Base-by-base conservation (phyloP, 1,284 basidiomycete genomes). In the Fomes fomentarius region DNA sequence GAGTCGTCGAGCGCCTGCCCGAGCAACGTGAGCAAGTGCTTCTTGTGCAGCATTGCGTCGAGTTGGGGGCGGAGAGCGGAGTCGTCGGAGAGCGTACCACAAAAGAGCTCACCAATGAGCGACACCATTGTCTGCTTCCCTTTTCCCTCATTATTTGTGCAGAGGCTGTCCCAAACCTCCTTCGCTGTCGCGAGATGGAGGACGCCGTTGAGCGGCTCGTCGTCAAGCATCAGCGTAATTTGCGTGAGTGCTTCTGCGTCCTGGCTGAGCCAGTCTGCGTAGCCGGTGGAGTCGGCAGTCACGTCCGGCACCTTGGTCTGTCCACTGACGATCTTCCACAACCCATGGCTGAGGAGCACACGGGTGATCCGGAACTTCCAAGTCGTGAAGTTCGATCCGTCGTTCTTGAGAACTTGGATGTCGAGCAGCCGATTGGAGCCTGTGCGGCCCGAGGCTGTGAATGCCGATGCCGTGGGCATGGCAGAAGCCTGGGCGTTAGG, bases 91-190 rank as follows among this genome's bases (percentile, higher is more conserved):
- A 64, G 50, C 0, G 57, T 66, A 22, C 52, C 41, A 15, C 53
- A 48, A 57, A 64, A 64, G 35, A 64, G 49, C 31, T 64, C 58
- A 42, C 55, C 44, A 19, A 66, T 62, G 15, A 66, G 53, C n/a
- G 60, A 58, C 3, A 54, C 60, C 2, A 61, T 47, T 2, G 56
- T 61, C 40, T 66, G 62, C 38, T 64, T 58, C 4, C 61, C 57
- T 41, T 53, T 60, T 1, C 62, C 58, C 43, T 63, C 50, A 48
- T 62, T 63, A n/a, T 41, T 54, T 21, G 31, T 14, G 41, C 15
- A 10, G 7, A 63, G 51, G 38, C 48, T 54, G 12, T 59, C 54
- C 62, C 60, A 65, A 11, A 35, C 50, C 1, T 47, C 58, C 37
- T 49, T 40, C 3, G 57, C 49, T 1, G 51, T 47, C 7, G 7